These are phyloP conservation scores for Paracoccidioides brasiliensis DNA, from an alignment of 2,329 filamentous ascomycete genomes.

Conservation along the genomic window DNA sequence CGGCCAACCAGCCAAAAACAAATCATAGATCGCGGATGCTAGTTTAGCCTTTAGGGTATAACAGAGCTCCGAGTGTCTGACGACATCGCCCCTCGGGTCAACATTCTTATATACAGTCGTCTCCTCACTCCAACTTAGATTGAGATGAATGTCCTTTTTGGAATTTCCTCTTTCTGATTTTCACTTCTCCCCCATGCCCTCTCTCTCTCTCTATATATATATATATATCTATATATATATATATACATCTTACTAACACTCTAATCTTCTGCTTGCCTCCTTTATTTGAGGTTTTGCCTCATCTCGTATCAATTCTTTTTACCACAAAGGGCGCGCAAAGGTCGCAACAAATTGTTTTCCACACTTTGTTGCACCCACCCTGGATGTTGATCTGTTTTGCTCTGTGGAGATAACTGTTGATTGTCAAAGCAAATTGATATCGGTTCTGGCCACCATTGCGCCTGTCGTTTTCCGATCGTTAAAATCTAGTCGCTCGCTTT, in stretches of 20 bases:
- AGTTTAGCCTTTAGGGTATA: not conserved
- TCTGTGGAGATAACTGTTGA: not conserved
- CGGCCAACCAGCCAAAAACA: not conserved
- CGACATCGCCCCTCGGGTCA: conserved; percentile 2
- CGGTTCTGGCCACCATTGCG: not conserved
- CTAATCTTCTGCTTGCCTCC: not conserved
- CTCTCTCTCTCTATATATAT: not conserved
- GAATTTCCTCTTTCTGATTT: not conserved
- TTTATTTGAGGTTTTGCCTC: not conserved
- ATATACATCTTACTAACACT: not conserved
- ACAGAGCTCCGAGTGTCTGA: conserved; percentile 1
- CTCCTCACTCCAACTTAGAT: not conserved
- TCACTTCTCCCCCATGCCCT: not conserved
- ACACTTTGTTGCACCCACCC: not conserved
- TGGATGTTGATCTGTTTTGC: not conserved
- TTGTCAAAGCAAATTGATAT: not conserved
- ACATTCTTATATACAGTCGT: not conserved
- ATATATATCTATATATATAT: not conserved
- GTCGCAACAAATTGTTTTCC: not conserved
- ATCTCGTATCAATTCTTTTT: not conserved
- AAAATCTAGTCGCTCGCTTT: conserved; percentile 6
- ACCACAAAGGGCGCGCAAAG: not conserved
- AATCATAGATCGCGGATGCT: not conserved
- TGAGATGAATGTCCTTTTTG: not conserved
- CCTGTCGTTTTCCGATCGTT: conserved; percentile 7